Evolutionary conservation across 2,329 filamentous ascomycete species (phyloP).

Genomic region (Fusarium brachygibbosum): DNA sequence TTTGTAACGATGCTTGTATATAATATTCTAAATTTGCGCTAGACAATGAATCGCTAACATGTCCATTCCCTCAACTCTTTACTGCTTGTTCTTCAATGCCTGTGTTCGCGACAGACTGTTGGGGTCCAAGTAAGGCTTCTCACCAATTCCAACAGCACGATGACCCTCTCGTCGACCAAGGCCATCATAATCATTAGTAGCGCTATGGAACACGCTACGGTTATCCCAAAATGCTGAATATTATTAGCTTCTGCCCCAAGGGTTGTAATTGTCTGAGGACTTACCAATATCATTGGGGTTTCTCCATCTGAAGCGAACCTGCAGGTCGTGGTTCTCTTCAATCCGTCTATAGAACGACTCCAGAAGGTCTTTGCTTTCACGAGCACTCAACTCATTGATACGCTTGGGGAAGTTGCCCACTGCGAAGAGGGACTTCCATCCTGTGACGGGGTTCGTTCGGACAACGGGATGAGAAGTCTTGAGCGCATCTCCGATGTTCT

Average conservation of each 20-base stretch:
- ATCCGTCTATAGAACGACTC: slow-evolving; percentile 59
- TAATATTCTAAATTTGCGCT: not conserved
- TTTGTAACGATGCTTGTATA: not conserved
- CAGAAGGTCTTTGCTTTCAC: slow-evolving; percentile 60
- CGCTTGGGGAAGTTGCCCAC: slow-evolving; percentile 58
- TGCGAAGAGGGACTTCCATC: slow-evolving; percentile 66
- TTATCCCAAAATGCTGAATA: slow-evolving; percentile 71
- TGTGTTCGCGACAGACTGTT: slow-evolving; percentile 60
- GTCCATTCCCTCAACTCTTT: not conserved
- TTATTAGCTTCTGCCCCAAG: not conserved
- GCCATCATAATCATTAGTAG: slow-evolving; percentile 69
- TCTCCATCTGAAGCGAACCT: slow-evolving; percentile 62
- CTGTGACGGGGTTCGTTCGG: slow-evolving; percentile 72
- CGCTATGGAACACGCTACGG: slow-evolving; percentile 68
- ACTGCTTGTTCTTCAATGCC: not conserved
- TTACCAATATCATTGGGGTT: slow-evolving; percentile 57
- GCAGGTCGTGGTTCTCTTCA: slow-evolving; percentile 63
- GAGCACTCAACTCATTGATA: slow-evolving; percentile 59
- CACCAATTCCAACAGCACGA: slow-evolving; percentile 67
- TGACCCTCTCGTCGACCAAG: slow-evolving; percentile 65
- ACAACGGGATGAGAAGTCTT: slow-evolving; percentile 67
- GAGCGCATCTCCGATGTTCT: slow-evolving; percentile 64
- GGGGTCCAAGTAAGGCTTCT: slow-evolving; percentile 67
- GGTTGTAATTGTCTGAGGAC: rapidly evolving
- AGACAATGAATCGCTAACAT: not conserved